These are phyloP conservation scores for Xylaria nigripes DNA, from an alignment of 495 filamentous ascomycete species.

Conservation along the genomic window DNA sequence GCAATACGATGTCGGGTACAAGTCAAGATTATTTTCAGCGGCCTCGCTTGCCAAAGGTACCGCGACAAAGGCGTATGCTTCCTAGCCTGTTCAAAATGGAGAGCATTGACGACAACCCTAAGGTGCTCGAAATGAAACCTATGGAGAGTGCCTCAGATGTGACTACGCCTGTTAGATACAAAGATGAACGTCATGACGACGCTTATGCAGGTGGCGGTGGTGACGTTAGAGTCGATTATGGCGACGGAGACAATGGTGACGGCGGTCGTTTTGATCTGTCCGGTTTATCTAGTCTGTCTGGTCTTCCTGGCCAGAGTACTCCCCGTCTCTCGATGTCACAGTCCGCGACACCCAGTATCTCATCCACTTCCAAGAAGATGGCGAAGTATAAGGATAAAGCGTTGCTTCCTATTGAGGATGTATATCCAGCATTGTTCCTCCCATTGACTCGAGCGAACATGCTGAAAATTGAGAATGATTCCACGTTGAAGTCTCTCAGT, in stretches of 20 bases:
- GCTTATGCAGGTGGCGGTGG: not conserved
- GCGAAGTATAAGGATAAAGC: not conserved
- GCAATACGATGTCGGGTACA: not conserved
- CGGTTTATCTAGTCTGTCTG: too few species aligned
- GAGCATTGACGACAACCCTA: not conserved
- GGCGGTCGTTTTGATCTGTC: not conserved
- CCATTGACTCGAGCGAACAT: not conserved
- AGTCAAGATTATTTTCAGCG: not conserved
- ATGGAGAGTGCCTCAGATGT: not conserved
- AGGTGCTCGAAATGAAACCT: not conserved
- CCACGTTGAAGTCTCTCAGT: not conserved
- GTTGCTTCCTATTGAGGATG: not conserved
- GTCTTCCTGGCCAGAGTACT: not conserved
- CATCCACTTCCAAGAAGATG: not conserved
- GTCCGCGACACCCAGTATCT: not conserved
- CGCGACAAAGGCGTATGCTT: not conserved
- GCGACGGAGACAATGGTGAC: not conserved
- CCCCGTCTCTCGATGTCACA: not conserved
- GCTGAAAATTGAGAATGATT: not conserved
- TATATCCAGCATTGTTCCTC: not conserved
- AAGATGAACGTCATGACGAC: not conserved
- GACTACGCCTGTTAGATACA: not conserved
- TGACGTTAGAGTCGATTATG: too few species aligned
- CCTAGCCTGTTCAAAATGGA: not conserved
- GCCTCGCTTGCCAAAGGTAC: not conserved